Evolutionary conservation across 2,329 filamentous ascomycete genomes (phyloP), one percentile per base, ranked within the genome.

Genomic region (Hymenotorrendiella dingleyae): DNA sequence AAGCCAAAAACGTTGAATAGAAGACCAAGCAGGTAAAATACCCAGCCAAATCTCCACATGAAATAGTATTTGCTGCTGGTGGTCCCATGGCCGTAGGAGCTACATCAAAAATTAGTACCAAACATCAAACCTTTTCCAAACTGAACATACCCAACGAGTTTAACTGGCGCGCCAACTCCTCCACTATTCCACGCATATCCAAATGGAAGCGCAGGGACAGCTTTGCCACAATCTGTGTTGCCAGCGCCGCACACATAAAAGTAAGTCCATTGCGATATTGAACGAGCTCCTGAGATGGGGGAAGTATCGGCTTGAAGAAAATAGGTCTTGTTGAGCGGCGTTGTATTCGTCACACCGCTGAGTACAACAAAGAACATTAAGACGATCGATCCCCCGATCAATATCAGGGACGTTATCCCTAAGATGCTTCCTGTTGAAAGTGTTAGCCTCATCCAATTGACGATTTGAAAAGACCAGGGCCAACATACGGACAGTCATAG

Each of bases 21-120:
- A 27, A 96, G 76, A 14, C 81, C 79, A 53, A 97, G 82, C 43
- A 97, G 70, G 69, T 86, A 86, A 66, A 95, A 93, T 27, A 90
- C 87, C 77, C 91, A 97, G 64, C 87, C 84, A 70, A 96, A 95
- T 29, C 91, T 80, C 69, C 88, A 94, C 61, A 93, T 74, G 67
- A 89, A 87, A 69, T 76, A 97, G 71, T 82, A 94, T 50, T 68
- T 66, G 17, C 50, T 62, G 49, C 72, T 74, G 5, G 79, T 82
- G 3, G 76, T 81, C 45, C 65, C 51, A 46, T 67, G 66, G 46
- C 68, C 77, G 54, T 80, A 71, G 8, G 68, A 66, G 27, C 83
- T 71, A 45, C 8, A 16, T 22, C n/a, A n/a, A n/a, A n/a, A n/a
- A 19, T 53, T 32, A 50, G 42, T 37, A 42, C 17, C 22, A 35